Evolutionary conservation across 2,329 filamentous ascomycete species (phyloP).

Genomic region (Aaosphaeria arxii): DNA sequence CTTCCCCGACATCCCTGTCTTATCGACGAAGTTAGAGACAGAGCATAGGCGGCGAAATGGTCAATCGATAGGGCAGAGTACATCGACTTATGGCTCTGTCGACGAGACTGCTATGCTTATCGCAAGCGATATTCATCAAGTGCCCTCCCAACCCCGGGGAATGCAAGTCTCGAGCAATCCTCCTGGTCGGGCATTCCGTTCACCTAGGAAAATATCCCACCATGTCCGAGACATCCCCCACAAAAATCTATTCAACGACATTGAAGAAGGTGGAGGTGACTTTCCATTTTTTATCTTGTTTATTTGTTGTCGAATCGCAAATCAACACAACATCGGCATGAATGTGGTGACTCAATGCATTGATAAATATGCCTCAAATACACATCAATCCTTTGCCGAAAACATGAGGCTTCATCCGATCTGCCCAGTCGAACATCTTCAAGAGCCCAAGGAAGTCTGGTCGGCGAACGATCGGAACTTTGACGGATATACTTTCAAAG

Average conservation of each 20-base stretch:
- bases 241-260: slow-evolving; percentile 24
- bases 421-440: not conserved
- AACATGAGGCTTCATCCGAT: not conserved
- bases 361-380: not conserved
- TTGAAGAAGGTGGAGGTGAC: slow-evolving; percentile 1
- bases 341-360: slow-evolving; percentile 13
- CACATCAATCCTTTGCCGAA: too few relatives aligned
- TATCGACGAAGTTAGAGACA: slow-evolving; percentile 5
- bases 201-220: slow-evolving; percentile 14
- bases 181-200: not conserved
- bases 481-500: slow-evolving; percentile 34
- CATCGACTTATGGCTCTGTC: slow-evolving; percentile 24
- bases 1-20: slow-evolving; percentile 10
- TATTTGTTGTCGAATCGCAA: slow-evolving; percentile 28
- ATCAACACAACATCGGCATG: slow-evolving; percentile 10
- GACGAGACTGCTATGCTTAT: slow-evolving; percentile 13
- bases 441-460: slow-evolving; percentile 23
- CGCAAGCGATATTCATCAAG: not conserved
- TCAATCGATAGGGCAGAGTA: slow-evolving; percentile 13
- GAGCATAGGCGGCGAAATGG: slow-evolving; percentile 5
- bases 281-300: slow-evolving; percentile 32
- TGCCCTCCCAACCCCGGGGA: too few relatives aligned
- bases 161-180: too few relatives aligned
- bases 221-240: slow-evolving; percentile 26
- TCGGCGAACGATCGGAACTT: slow-evolving; percentile 13